A percentile compares a stretch with the other conserved stretches of the same genome.
Evolutionary conservation across 805 yeast genomes (phyloP).

Genomic region (Lachancea kluyveri): DNA sequence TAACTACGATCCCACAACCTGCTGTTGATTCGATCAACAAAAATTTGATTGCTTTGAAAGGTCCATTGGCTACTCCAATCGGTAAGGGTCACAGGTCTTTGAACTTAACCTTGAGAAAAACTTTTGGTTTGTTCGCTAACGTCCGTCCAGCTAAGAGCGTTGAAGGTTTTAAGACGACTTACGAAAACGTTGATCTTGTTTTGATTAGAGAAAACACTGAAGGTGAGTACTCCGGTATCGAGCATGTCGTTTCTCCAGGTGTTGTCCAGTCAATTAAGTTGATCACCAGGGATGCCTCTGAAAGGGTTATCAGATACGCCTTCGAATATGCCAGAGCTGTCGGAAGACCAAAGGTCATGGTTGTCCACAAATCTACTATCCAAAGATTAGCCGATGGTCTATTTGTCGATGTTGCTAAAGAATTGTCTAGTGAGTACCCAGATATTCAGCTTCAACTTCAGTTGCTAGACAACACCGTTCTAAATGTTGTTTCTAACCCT

Average conservation of each 20-base stretch:
- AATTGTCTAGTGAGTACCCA: conserved; percentile 87
- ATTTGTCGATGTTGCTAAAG: conserved; percentile 86
- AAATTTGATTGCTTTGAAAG: conserved; percentile 93
- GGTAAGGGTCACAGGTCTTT: conserved; percentile 98
- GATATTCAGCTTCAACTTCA: conserved; percentile 78
- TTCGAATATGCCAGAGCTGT: conserved; percentile 91
- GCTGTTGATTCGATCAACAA: conserved; percentile 91
- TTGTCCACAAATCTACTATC: conserved; percentile 97
- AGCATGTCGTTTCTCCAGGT: conserved; percentile 96
- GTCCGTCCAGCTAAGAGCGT: conserved; percentile 95
- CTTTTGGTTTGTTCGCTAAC: conserved; percentile 93
- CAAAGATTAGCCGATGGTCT: conserved; percentile 98
- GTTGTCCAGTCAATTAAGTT: conserved; percentile 97
- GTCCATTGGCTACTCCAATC: conserved; percentile 97
- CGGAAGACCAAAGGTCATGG: conserved; percentile 81
- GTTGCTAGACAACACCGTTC: conserved; percentile 91
- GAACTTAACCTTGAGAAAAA: conserved; percentile 95
- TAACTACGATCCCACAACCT: conserved; percentile 85
- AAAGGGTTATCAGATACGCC: conserved; percentile 94
- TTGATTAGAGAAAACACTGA: conserved; percentile 98
- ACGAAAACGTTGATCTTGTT: conserved; percentile 82
- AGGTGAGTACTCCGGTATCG: conserved; percentile 99
- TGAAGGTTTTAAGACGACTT: conserved; percentile 84
- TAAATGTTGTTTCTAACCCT: conserved; percentile 87
- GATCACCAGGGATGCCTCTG: conserved; percentile 94